Base-by-base conservation (phyloP, 2,329 filamentous ascomycete species). In the Gaeumannomyces tritici region DNA sequence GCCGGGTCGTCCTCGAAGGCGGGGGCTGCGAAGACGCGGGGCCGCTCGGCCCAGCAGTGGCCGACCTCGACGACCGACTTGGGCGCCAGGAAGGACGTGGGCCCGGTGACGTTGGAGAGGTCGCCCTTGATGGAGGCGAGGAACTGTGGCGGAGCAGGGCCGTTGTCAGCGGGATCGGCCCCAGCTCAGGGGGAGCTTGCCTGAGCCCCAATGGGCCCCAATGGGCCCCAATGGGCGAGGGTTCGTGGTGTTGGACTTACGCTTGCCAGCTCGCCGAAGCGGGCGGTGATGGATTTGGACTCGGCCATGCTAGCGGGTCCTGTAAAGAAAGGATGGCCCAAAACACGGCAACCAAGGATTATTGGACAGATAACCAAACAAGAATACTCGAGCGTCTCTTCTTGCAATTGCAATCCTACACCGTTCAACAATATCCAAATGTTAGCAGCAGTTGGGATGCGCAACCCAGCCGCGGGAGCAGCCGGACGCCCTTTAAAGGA, bases 21-120 rank as follows among this genome's bases (percentile, higher is more conserved):
- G 0, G 80, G 77, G 0, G 79, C 79, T 1, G 76, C 74, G 61
- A 82, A 82, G 31, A 81, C 73, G 54, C 70, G 67, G 0, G 80
- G 80, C 21, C 78, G 75, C 63, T 81, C 74, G 47, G 76, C 76
- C 79, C 80, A 83, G 67, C 78, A 80, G 64, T 76, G 76, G 62
- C 79, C 79, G 42, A 79, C 78, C 67, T 83, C 80, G 59, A 80
- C 78, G 6, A 81, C 80, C 15, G 80, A 81, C 27, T 74, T 79
- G 0, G 77, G 73, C 0, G 77, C 76, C 13, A 83, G 73, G 66
- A 82, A 78, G 60, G 76, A 79, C 2, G 79, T 79, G 0, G 80
- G 80, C 1, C 79, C 80, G 0, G 80, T 81, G 57, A 82, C 74
- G 62, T 81, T 82, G 63, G 80, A 76, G 24, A 83, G 76, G 61